Conservation (phyloP, 2,329 filamentous ascomycete genomes). For the Dactylellina drechsleri region DNA sequence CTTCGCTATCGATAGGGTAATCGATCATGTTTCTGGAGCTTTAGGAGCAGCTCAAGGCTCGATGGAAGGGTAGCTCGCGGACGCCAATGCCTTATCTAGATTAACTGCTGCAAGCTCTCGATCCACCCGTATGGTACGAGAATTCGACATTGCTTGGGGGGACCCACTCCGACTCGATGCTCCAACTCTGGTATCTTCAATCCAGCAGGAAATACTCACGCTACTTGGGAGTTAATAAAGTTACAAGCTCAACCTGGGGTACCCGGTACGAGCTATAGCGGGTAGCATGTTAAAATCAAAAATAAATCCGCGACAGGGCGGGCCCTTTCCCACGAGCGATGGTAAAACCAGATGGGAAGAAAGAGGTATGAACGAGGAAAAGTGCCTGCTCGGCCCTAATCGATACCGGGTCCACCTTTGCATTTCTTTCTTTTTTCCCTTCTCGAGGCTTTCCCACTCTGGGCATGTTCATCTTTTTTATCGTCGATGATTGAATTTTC, state of each 20-base stretch:
- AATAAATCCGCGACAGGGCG: constrained; percentile 32
- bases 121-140: constrained; percentile 8
- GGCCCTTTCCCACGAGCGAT: constrained; percentile 18
- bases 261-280: constrained; percentile 47
- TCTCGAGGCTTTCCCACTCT: neutral
- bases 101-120: constrained; percentile 22
- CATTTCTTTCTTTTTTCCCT: no score
- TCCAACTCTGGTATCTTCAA: constrained; percentile 3
- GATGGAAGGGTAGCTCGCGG: constrained; percentile 25
- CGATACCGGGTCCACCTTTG: constrained; percentile 7
- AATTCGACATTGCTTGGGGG: neutral
- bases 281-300: constrained; percentile 7
- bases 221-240: constrained; percentile 29
- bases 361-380: no score
- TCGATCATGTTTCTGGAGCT: constrained; percentile 38
- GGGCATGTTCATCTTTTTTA: neutral
- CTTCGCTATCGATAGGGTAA: constrained; percentile 54
- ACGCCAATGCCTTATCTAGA: constrained; percentile 33
- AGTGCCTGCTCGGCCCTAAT: constrained; percentile 16
- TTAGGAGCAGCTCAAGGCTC: constrained; percentile 25
- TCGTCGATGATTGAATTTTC: neutral
- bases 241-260: constrained; percentile 45
- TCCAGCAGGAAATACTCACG: neutral
- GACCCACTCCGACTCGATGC: constrained; percentile 22
- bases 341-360: neutral